phyloP scores from a whole-genome alignment of 2,329 filamentous ascomycete species.

The Aspergillus fischeri region DNA sequence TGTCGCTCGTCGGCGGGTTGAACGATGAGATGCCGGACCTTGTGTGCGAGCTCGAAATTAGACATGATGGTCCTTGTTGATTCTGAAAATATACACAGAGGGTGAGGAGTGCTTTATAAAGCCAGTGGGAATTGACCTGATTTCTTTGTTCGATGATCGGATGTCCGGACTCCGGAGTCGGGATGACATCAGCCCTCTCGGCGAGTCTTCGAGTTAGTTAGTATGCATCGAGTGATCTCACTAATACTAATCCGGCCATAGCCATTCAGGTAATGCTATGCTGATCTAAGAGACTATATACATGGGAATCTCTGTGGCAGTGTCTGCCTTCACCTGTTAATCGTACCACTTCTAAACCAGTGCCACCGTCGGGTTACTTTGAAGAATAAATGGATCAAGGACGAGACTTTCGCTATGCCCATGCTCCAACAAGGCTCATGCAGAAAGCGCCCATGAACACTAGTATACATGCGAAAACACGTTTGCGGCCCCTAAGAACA shows the following conservation, averaged over 20 bases:
- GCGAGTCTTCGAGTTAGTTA: not conserved
- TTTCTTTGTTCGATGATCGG: not conserved
- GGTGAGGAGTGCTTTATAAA: not conserved
- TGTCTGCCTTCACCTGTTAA: not conserved
- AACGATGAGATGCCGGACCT: constrained; percentile 14
- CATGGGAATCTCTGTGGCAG: no score
- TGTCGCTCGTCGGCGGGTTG: constrained; percentile 13
- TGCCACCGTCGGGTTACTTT: no score
- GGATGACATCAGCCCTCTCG: not conserved
- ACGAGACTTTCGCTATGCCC: constrained; percentile 50
- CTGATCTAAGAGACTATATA: no score
- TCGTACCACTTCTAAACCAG: not conserved
- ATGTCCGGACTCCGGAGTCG: not conserved
- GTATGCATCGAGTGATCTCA: not conserved
- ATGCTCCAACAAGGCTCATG: constrained; percentile 70
- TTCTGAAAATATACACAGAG: no score
- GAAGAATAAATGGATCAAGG: not conserved
- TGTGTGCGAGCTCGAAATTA: constrained; percentile 7
- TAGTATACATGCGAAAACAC: constrained; percentile 59
- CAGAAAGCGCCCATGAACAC: constrained; percentile 62
- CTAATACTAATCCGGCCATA: not conserved
- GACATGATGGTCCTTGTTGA: not conserved
- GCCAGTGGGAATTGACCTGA: not conserved
- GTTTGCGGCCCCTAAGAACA: constrained; percentile 57
- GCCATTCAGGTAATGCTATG: no score